These are phyloP conservation scores for Physcomitrellopsis africana DNA, from an alignment of 225 moss, liverwort and hornwort species.

Conservation along the genomic window DNA sequence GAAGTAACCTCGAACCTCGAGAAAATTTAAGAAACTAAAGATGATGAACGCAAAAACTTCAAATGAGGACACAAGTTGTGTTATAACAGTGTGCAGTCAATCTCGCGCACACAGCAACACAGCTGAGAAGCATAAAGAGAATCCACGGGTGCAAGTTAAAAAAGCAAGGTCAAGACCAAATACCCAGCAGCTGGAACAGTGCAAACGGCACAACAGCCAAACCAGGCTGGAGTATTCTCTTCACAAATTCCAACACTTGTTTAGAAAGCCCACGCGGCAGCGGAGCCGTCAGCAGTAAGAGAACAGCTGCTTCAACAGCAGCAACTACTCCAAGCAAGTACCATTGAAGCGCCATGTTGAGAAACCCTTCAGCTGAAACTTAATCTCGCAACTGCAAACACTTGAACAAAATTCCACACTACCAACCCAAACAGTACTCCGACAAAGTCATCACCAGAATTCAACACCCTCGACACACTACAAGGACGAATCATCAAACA, in stretches of 20 bases:
- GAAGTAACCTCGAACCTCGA: not conserved
- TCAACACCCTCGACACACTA: no score
- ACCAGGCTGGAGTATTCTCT: constrained; percentile 55
- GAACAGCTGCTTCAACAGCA: constrained; percentile 55
- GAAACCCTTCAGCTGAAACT: not conserved
- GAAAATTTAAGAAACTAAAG: not conserved
- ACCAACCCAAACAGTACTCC: no score
- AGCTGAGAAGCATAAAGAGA: not conserved
- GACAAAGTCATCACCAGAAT: no score
- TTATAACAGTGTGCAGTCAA: not conserved
- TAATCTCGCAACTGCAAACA: constrained; percentile 16
- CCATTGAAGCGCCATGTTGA: constrained; percentile 81
- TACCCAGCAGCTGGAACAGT: constrained; percentile 81
- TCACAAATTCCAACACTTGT: constrained; percentile 54
- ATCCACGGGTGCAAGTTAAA: not conserved
- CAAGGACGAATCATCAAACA: no score
- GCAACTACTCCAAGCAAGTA: constrained; percentile 63
- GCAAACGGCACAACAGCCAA: constrained; percentile 89
- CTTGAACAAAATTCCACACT: not conserved
- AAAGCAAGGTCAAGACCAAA: not conserved
- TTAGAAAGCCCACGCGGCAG: constrained; percentile 47
- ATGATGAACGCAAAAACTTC: not conserved
- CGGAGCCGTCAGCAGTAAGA: constrained; percentile 62
- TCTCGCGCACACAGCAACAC: not conserved
- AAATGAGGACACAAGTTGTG: not conserved